A percentile compares a stretch with the other conserved stretches of the same genome.
Conservation (phyloP, 1,284 basidiomycete species). For the Microbotryum lychnidis-dioicae region DNA sequence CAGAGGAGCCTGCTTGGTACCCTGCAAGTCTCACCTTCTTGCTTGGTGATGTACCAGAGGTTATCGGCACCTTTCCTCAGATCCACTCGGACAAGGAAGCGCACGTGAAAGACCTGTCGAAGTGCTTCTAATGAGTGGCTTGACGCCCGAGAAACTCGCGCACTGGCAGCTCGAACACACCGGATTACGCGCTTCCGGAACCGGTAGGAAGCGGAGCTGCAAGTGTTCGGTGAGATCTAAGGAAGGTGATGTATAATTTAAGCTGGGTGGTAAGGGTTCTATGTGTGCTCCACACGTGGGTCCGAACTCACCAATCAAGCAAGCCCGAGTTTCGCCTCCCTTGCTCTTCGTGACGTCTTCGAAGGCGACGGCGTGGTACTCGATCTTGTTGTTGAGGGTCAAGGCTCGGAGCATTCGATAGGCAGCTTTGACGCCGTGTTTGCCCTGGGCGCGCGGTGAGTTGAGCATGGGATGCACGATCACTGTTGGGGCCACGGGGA, state of each 20-base stretch:
- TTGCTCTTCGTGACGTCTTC: slow-evolving; percentile 13
- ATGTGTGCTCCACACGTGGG: not conserved
- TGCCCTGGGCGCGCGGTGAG: slow-evolving; percentile 1
- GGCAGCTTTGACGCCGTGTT: slow-evolving; percentile 23
- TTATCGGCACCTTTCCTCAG: slow-evolving; percentile 12
- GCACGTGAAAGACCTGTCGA: slow-evolving; percentile 14
- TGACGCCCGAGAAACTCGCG: not conserved
- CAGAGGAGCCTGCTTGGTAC: too few relatives aligned
- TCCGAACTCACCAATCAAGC: slow-evolving; percentile 1
- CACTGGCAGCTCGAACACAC: not conserved
- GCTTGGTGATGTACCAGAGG: slow-evolving; percentile 24
- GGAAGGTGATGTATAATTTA: not conserved
- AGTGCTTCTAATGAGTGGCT: not conserved
- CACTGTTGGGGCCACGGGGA: not conserved
- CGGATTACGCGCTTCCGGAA: slow-evolving; percentile 18
- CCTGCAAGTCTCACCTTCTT: slow-evolving; percentile 2
- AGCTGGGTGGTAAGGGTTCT: too few relatives aligned
- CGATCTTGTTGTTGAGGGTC: slow-evolving; percentile 18
- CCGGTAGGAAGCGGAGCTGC: slow-evolving; percentile 16
- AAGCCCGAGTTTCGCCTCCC: slow-evolving; percentile 10
- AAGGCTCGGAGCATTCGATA: slow-evolving; percentile 28
- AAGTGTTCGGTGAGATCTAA: slow-evolving; percentile 22
- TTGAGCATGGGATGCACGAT: slow-evolving; percentile 28
- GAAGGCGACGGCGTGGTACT: slow-evolving; percentile 40
- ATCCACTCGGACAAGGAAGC: slow-evolving; percentile 25